Base-by-base conservation (phyloP, 495 filamentous ascomycete genomes). In the Penicillium tannophilum region DNA sequence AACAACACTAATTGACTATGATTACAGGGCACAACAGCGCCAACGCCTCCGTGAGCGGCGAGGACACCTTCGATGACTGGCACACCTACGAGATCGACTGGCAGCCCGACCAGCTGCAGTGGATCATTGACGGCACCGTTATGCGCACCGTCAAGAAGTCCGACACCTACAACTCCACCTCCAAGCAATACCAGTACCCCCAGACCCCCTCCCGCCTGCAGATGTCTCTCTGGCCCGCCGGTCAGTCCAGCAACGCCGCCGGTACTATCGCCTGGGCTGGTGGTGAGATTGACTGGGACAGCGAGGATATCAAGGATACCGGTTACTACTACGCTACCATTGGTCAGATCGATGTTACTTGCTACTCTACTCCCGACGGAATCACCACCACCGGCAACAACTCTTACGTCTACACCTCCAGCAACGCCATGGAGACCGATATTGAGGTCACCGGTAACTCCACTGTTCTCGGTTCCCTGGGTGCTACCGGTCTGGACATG, bases 1-100 rank as follows among this genome's bases (percentile, higher is more conserved):
- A 1, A 12, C 33, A 36, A 36, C 12, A 36, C 12, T 36, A 36
- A 36, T 12, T 12, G 10, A 36, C 10, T 46, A 1, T 23, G 20
- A 16, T 20, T 56, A 8, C 63, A 96, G 92, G 95, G 69, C 74
- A 78, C 55, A 88, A 97, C 63, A 84, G 78, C 4, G 73, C 64
- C n/a, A 93, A 95, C 65, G 83, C 89, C 52, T 77, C 82, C n/a
- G 72, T 86, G 4, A n/a, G 62, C n/a, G 76, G 80, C 50, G 67
- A 60, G 20, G 80, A 94, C 67, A 93, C 93, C 4, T 93, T 89
- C 70, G 70, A 82, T 46, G 84, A 95, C 54, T 91, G 80, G 72
- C 94, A 98, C 78, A 88, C 86, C 45, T 98, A 98, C 74, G 91
- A 93, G 70, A 88, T 98, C 68, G 88, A 92, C 69, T 98, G 94